Evolutionary conservation across 495 filamentous ascomycete genomes (phyloP).

Genomic region (Cryomyces antarcticus): DNA sequence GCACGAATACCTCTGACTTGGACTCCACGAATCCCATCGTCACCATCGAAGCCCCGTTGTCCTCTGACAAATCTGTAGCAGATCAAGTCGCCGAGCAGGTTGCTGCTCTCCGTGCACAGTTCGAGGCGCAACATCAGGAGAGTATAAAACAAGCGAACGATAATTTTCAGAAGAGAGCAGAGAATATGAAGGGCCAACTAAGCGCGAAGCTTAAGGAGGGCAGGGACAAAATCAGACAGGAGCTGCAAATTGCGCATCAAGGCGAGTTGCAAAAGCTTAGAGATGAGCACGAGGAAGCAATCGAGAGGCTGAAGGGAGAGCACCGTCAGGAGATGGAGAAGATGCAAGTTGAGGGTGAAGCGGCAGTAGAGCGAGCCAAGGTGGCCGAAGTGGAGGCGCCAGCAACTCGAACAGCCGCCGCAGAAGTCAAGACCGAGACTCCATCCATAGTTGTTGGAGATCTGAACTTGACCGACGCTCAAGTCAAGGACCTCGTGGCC

Average conservation of each 20-base stretch:
- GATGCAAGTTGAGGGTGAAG: constrained; percentile 10
- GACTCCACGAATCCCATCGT: constrained; percentile 10
- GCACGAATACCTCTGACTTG: constrained; percentile 7
- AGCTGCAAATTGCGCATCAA: constrained; percentile 26
- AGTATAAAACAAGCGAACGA: constrained; percentile 37
- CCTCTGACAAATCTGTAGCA: constrained; percentile 11
- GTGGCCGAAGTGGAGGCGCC: neutral
- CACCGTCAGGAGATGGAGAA: constrained; percentile 38
- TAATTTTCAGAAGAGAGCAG: constrained; percentile 42
- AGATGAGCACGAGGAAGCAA: constrained; percentile 32
- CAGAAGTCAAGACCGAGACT: neutral
- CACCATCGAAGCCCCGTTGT: constrained; percentile 10
- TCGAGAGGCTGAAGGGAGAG: constrained; percentile 42
- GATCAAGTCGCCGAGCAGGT: constrained; percentile 21
- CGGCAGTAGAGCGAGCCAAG: neutral
- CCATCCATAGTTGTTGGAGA: neutral
- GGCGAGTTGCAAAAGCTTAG: constrained; percentile 18
- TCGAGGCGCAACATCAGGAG: constrained; percentile 23
- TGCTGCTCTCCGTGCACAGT: constrained; percentile 13
- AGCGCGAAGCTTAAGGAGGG: constrained; percentile 49
- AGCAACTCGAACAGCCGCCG: neutral
- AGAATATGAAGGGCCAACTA: constrained; percentile 50
- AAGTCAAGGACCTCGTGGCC: constrained; percentile 42
- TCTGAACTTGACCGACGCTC: constrained; percentile 26
- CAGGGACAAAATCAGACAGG: constrained; percentile 26